Evolutionary conservation across 305 asterid genomes (phyloP).

Genomic region (Fraxinus sp.): DNA sequence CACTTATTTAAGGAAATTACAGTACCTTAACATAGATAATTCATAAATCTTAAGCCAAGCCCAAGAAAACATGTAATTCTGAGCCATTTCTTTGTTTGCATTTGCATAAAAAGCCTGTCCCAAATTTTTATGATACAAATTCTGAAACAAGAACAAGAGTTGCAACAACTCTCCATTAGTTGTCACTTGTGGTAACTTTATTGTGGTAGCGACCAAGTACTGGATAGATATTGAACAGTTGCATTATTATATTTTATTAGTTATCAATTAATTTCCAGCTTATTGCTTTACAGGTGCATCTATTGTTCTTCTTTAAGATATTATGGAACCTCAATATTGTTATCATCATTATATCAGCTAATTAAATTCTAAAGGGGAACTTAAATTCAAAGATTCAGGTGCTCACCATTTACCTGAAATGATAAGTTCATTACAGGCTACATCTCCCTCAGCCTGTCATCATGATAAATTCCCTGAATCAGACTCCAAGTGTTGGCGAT

Average conservation of each 20-base stretch:
- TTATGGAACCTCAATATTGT: background rate
- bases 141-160: background rate
- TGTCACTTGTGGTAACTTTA: background rate
- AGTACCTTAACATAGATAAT: background rate
- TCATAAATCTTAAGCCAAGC: background rate
- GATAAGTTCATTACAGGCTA: background rate
- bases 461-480: background rate
- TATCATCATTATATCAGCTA: background rate
- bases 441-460: background rate
- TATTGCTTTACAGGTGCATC: background rate
- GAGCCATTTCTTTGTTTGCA: background rate
- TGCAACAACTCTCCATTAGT: background rate
- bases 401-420: background rate
- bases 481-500: background rate
- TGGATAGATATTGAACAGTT: background rate
- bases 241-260: background rate
- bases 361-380: background rate
- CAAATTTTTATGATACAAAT: background rate
- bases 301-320: background rate
- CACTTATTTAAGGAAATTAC: background rate
- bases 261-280: background rate
- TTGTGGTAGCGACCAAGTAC: background rate
- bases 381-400: background rate
- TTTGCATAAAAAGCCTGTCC: background rate
- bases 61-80: background rate